Base-by-base conservation (phyloP, 208 protist genomes). In the Vickermania ingenoplastis region DNA sequence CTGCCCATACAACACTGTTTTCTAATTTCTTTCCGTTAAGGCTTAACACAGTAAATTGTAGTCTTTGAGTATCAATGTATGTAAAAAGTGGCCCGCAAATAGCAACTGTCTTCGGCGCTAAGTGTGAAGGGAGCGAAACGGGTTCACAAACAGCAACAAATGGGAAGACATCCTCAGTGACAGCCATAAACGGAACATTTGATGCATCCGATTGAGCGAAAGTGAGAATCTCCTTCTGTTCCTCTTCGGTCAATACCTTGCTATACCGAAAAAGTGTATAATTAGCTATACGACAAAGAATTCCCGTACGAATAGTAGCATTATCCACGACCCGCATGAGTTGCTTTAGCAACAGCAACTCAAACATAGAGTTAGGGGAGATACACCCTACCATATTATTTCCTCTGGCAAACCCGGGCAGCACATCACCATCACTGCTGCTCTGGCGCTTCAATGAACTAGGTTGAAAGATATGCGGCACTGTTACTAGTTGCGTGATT, bases 51-150 rank as follows among this genome's bases (percentile, higher is more conserved):
- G 89, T 95, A 62, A 91, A 75, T 60, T 89, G 90, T 23, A 92
- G 71, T 24, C 82, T 71, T 49, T 79, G 73, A 1, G 73, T 89
- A 70, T 95, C 85, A 63, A 95, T 95, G 63, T 90, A 95, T 50
- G 89, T 95, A 65, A 95, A 95, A 50, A 90, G 57, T 11, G 89
- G 73, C 2, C 89, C 89, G 31, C 85, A 76, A 21, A 95, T 66
- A 0, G 85, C 67, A 26, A 92, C 73, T 31, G 83, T 92, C 64
- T 88, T 84, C 21, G 89, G 89, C 3, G 79, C 75, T 11, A 95
- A 66, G 57, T 91, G 81, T 5, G 81, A 54, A 25, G 89, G 83
- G 5, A 95, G 75, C 26, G 85, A 61, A 7, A 91, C 63, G 17
- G 79, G 79, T 55, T 95, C 77, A 76, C 83, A 91, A 49, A 49